Evolutionary conservation across 1,284 basidiomycete species (phyloP).

Genomic region (Irpex sp.): DNA sequence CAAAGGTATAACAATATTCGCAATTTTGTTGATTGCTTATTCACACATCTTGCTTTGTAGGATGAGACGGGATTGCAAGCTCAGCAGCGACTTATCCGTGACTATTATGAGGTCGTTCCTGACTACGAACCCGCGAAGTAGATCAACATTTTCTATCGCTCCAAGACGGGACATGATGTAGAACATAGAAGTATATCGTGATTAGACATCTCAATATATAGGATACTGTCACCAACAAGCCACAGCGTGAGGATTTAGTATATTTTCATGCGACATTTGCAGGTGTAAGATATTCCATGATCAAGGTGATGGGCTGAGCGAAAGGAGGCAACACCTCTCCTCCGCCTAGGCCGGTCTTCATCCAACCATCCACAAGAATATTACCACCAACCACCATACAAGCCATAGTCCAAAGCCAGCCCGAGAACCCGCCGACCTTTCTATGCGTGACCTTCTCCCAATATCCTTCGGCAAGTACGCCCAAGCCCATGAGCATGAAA

Average conservation of each 20-base stretch:
- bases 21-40: neutral
- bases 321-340: slow-evolving; percentile 3
- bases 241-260: too few relatives aligned
- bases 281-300: neutral
- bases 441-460: slow-evolving; percentile 40
- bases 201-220: too few relatives aligned
- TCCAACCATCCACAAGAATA: slow-evolving; percentile 49
- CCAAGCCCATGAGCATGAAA: slow-evolving; percentile 55
- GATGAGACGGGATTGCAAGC: slow-evolving; percentile 65
- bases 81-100: slow-evolving; percentile 77
- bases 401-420: slow-evolving; percentile 45
- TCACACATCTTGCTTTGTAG: slow-evolving; percentile 27
- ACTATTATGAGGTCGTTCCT: slow-evolving; percentile 82
- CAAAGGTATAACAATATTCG: slow-evolving; percentile 34
- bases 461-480: slow-evolving; percentile 42
- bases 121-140: slow-evolving; percentile 50
- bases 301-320: neutral
- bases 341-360: slow-evolving; percentile 2
- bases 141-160: neutral
- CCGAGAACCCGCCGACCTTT: slow-evolving; percentile 32
- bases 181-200: neutral
- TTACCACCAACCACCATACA: slow-evolving; percentile 47
- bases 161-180: neutral
- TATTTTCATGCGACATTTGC: neutral
- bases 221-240: too few relatives aligned